Conservation (phyloP, 202 grass and related monocot species). For the Zizania palustris region DNA sequence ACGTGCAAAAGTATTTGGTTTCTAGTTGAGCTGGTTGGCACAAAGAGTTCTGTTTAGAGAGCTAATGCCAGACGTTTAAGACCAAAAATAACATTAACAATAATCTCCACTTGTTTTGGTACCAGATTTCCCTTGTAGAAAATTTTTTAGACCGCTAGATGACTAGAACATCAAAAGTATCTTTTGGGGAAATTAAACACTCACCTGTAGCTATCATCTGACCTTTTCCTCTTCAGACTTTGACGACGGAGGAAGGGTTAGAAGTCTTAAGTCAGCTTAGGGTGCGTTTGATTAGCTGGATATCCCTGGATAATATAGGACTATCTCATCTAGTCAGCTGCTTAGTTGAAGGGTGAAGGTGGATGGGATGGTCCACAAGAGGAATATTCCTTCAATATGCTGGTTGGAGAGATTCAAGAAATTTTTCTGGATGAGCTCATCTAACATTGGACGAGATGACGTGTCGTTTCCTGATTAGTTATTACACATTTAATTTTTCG, state of each 20-base stretch:
- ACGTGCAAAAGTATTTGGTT: background rate
- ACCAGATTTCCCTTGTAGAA: background rate
- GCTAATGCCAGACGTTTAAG: too few relatives aligned
- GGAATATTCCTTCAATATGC: too few relatives aligned
- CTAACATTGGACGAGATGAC: too few relatives aligned
- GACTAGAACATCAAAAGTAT: constrained; percentile 4
- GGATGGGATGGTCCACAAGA: too few relatives aligned
- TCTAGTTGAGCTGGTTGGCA: background rate
- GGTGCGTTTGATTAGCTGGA: too few relatives aligned
- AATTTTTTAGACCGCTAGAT: background rate
- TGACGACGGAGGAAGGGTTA: background rate
- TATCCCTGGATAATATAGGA: too few relatives aligned
- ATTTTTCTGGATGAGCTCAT: too few relatives aligned
- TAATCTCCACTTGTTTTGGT: background rate
- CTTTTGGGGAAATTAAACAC: background rate
- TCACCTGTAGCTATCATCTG: background rate
- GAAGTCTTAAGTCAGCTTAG: background rate
- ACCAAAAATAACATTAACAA: background rate
- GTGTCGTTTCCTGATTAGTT: too few relatives aligned
- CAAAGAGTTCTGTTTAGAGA: background rate
- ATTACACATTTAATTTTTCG: too few relatives aligned
- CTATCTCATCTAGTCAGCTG: too few relatives aligned
- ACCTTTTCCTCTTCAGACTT: background rate
- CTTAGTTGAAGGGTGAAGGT: too few relatives aligned
- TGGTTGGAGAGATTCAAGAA: too few relatives aligned